Evolutionary conservation across 148 eudicot species (phyloP), one percentile per base, ranked within the genome.

Genomic region (Vaccinium myrtillus): DNA sequence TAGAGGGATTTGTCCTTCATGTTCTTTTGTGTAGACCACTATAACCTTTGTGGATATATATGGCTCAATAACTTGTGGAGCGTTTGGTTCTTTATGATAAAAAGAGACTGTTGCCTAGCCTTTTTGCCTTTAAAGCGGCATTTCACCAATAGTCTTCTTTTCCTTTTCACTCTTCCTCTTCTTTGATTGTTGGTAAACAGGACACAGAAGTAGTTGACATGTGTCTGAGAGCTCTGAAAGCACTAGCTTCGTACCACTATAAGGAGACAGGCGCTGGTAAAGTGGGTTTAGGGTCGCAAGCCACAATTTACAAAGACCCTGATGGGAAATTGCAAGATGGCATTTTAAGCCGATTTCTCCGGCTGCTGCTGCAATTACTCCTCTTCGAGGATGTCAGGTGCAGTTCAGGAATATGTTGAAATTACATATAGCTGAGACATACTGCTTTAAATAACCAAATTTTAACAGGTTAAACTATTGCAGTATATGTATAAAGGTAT

Each of bases 331-430:
- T 88, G 85, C 98, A 90, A 83, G 95, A 94, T 82, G 98, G 98
- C 87, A 90, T 97, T 89, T 84, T 97, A 80, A 91, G 93, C 82
- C 90, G 89, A 59, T 95, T 93, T 79, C 94, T 95, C 75, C 93
- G 93, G 77, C 91, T 91, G 65, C 85, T 97, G 90, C 90, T 97
- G 83, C 95, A 94, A 82, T 88, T 95, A 81, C 94, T 97, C 82
- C 91, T 97, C 75, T 97, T 97, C 88, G 96, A 94, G 89, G 98
- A 97, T 86, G 94, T 94, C 93, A 95, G 98, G 99, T 94, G 80
- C 83, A 84, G 50, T 27, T 75, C 39, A 81, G 7, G 61, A n/a
- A 75, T 54, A 25, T 32, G 61, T 61, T 54, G 79, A 78, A 58
- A 48, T 58, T 74, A 36, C 13, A 49, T 59, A 67, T 61, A 53